phyloP scores from a whole-genome alignment of 352 stramenopile genomes.

The Phytophthora sp. region DNA sequence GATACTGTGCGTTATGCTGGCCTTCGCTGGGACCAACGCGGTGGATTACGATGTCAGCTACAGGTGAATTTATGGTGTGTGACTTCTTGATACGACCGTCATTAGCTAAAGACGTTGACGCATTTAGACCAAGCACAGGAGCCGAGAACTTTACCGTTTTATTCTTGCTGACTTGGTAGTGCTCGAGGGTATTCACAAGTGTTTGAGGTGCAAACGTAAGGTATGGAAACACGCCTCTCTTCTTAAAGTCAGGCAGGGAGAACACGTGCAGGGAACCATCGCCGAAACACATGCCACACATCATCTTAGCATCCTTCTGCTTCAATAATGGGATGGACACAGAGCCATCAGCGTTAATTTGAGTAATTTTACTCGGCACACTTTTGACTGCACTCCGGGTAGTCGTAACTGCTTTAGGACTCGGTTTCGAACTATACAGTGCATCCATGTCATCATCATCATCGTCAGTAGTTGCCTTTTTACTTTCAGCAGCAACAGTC shows the following conservation, averaged over 20 bases:
- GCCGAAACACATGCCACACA: constrained; percentile 85
- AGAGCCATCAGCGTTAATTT: constrained; percentile 42
- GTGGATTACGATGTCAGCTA: constrained; percentile 85
- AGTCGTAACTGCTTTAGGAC: constrained; percentile 18
- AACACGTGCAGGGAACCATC: constrained; percentile 85
- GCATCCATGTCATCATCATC: constrained; percentile 80
- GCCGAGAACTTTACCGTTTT: constrained; percentile 62
- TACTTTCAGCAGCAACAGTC: constrained; percentile 8
- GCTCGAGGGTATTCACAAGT: constrained; percentile 79
- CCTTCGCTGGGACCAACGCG: constrained; percentile 80
- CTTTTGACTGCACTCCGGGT: constrained; percentile 18
- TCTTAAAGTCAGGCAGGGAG: constrained; percentile 83
- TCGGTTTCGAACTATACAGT: constrained; percentile 63
- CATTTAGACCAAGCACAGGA: constrained; percentile 74
- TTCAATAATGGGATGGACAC: constrained; percentile 59
- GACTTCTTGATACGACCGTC: constrained; percentile 84
- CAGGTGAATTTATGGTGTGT: constrained; percentile 79
- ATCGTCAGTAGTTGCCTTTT: constrained; percentile 31
- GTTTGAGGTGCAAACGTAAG: constrained; percentile 81
- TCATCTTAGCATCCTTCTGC: constrained; percentile 68
- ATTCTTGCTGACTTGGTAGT: constrained; percentile 61
- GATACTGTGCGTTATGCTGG: constrained; percentile 71
- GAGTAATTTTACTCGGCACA: background rate
- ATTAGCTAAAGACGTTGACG: constrained; percentile 69
- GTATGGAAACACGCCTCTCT: constrained; percentile 82